These are phyloP conservation scores for Crithidia sp. DNA, from an alignment of 208 protist species.

Conservation along the genomic window DNA sequence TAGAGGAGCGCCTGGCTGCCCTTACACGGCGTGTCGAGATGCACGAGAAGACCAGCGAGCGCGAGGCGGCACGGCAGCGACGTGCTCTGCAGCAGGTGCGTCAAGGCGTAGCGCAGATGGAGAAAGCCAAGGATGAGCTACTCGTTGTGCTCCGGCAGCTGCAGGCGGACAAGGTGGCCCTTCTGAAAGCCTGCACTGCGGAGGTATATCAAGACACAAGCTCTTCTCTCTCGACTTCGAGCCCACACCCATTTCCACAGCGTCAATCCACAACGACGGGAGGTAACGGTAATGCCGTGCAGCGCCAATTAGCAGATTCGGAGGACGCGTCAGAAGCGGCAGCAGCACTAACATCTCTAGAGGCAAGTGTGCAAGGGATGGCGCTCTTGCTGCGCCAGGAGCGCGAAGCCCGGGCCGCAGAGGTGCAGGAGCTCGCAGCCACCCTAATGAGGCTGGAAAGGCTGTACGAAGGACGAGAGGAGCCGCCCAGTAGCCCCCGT, in stretches of 20 bases:
- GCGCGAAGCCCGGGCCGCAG: background rate
- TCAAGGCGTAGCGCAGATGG: constrained; percentile 1
- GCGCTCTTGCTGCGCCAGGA: constrained; percentile 9
- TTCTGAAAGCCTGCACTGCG: background rate
- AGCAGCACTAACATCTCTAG: background rate
- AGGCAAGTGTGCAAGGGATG: background rate
- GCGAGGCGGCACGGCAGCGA: background rate
- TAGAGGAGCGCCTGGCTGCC: constrained; percentile 10
- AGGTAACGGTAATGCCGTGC: too few relatives aligned
- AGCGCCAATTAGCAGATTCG: background rate
- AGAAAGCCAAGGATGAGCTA: constrained; percentile 8
- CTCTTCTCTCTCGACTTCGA: too few relatives aligned
- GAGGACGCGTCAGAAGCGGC: background rate
- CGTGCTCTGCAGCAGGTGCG: constrained; percentile 11
- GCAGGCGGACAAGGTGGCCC: constrained; percentile 11
- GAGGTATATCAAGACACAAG: background rate
- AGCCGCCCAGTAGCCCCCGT: too few relatives aligned
- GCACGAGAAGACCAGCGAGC: background rate
- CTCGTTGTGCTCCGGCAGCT: constrained; percentile 3
- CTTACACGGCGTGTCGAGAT: background rate
- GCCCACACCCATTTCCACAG: too few relatives aligned
- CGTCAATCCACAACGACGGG: too few relatives aligned
- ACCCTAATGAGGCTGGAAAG: background rate
- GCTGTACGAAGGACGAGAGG: background rate
- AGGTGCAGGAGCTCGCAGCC: constrained; percentile 4